Base-by-base conservation (phyloP, 495 filamentous ascomycete genomes). In the Eremomyces bilateralis region DNA sequence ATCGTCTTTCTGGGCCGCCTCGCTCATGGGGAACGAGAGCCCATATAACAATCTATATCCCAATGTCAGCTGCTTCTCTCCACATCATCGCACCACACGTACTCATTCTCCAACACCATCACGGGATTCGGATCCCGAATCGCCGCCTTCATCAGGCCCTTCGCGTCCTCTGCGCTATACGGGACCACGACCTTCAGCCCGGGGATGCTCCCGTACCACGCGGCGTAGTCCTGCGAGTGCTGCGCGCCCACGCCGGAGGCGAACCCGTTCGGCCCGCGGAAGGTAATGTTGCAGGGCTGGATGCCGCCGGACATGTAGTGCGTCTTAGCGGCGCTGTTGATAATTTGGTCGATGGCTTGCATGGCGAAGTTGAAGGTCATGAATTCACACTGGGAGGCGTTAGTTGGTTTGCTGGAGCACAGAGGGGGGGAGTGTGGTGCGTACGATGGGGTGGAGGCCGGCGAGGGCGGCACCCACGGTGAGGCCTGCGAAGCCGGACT, bases 351-450 rank as follows among this genome's bases (percentile, higher is more conserved):
- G 58, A 97, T 97, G 44, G 88, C 76, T 64, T 97, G 88, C 88
- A 97, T 97, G 57, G 88, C 88, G 56, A 97, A 97, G 68, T 97
- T 97, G 79, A 92, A 97, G 46, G 88, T 97, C 88, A 97, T 97
- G 71, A 97, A 97, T 61, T 93, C 83, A 68, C 81, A 91, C 81
- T 91, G 52, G 12, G 25, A 11, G 20, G 21, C 22, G 32, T 5
- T 8, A 13, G 8, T 33, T 12, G 30, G 11, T 12, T 33, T 10
- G 16, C 30, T 10, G 8, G 8, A 12, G 8, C 16, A 8, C 8
- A 8, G 30, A 33, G 10, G 8, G 15, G 10, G 30, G 19, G 11
- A 24, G 13, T 12, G 35, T 40, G 31, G 11, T 37, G 68, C 81
- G 65, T 62, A 91, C 81, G 47, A 97, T 70, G 29, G 88, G 88